phyloP scores from a whole-genome alignment of 441 rosid genomes.

The Jatropha podagrica region DNA sequence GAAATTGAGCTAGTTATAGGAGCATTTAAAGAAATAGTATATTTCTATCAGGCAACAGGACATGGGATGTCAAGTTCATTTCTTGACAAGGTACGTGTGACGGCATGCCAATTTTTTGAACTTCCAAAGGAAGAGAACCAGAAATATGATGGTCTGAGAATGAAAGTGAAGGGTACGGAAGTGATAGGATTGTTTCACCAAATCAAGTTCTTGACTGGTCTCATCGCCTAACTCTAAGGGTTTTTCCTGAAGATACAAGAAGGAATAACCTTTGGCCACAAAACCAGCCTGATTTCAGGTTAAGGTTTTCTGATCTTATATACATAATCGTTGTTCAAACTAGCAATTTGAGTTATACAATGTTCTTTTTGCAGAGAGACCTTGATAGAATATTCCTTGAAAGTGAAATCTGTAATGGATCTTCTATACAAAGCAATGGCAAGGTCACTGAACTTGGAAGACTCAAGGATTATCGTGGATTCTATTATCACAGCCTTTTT shows the following conservation, averaged over 20 bases:
- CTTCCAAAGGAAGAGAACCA: conserved; percentile 54
- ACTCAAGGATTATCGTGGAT: no score
- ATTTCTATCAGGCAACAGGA: conserved; percentile 42
- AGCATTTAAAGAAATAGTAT: background rate
- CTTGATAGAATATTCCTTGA: conserved; percentile 21
- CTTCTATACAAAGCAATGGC: conserved; percentile 34
- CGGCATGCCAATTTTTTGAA: conserved; percentile 43
- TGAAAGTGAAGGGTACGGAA: conserved; percentile 59
- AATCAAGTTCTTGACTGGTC: conserved; percentile 14
- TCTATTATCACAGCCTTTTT: no score
- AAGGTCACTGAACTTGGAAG: conserved; percentile 29
- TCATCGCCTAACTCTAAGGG: conserved; percentile 2
- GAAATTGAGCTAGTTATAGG: no score
- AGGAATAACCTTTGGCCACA: conserved; percentile 46
- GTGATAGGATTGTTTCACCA: conserved; percentile 38
- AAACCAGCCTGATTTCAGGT: conserved; percentile 50
- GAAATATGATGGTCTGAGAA: conserved; percentile 39
- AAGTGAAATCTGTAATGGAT: conserved; percentile 23
- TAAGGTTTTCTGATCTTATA: background rate
- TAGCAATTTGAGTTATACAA: background rate
- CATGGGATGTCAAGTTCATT: conserved; percentile 50
- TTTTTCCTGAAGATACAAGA: conserved; percentile 40
- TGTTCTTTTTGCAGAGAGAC: conserved; percentile 20
- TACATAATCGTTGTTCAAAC: background rate
- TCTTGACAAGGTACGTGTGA: conserved; percentile 29